Evolutionary conservation across 495 filamentous ascomycete species (phyloP).

Genomic region (Corynascus novoguineensis): DNA sequence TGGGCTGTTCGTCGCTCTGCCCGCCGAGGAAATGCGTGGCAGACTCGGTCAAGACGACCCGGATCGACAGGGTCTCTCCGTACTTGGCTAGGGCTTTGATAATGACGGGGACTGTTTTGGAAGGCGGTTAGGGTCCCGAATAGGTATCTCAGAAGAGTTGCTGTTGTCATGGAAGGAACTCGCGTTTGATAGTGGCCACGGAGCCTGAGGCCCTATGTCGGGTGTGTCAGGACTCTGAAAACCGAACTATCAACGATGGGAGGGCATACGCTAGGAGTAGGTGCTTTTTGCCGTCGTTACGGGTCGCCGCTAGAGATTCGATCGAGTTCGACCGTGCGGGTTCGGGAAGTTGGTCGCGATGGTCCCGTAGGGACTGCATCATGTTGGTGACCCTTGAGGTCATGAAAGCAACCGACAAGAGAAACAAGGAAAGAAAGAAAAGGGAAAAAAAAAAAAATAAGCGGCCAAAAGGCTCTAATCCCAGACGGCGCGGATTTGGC

Average conservation of each 20-base stretch:
- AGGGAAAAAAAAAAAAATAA: neutral
- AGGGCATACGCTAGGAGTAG: constrained; percentile 66
- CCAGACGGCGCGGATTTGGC: no score
- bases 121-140: no score
- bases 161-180: neutral
- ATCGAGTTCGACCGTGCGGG: constrained; percentile 29
- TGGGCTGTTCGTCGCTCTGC: constrained; percentile 65
- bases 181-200: constrained; percentile 79
- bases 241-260: neutral
- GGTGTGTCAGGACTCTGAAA: constrained; percentile 37
- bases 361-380: constrained; percentile 30
- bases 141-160: no score
- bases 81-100: constrained; percentile 51
- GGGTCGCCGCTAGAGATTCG: constrained; percentile 29
- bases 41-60: constrained; percentile 67
- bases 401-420: no score
- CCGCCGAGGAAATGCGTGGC: constrained; percentile 65
- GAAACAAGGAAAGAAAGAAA: no score
- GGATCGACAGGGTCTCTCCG: constrained; percentile 60
- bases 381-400: constrained; percentile 21
- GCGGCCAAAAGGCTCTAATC: no score
- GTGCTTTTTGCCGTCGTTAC: constrained; percentile 62
- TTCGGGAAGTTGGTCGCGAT: constrained; percentile 33
- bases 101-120: constrained; percentile 58
- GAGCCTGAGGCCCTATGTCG: constrained; percentile 33